Evolutionary conservation across 2,329 filamentous ascomycete species (phyloP), one percentile per base, ranked within the genome.

Genomic region (Neofusicoccum sp.): DNA sequence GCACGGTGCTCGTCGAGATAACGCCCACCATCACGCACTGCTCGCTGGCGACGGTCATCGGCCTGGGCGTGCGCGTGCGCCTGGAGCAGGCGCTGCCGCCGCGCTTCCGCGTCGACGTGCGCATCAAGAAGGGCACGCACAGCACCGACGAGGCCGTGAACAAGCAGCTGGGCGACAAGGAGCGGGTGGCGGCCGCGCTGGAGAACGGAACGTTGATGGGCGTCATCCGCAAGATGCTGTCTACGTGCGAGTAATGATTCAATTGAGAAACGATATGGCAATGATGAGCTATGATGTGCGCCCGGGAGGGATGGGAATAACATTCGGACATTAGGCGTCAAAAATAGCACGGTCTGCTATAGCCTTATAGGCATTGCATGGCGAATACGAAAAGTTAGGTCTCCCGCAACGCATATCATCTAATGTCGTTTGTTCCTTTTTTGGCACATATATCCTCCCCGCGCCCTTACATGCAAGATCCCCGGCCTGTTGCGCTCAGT

Each of bases 11-110:
- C 3, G 91, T 99, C 44, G 86, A 96, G 69, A 89, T 99, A 67
- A 99, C 95, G 9, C 95, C 95, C 8, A 99, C 95, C 28, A 95
- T 98, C 71, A 96, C 93, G 14, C 95, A 98, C 76, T 99, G 95
- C 80, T 96, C 91, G 54, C 84, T 99, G 41, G 95, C 95, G 33
- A 99, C 95, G 0, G 92, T 99, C 63, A 96, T 99, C 69, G 95
- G 95, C 0, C 83, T 99, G 14, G 95, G 93, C 12, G 91, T 99
- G 24, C 86, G 95, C 45, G 93, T 97, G 43, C 86, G 95, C 26
- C 83, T 99, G 26, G 93, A 98, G 78, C 89, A 96, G 74, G 89
- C 90, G 9, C 81, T 99, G 61, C 95, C 95, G 3, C 90, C 95
- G 34, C 90, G 93, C 69, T 99, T 95, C 75, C 86, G 95, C 38